phyloP scores from a whole-genome alignment of 495 filamentous ascomycete genomes.

The Penicillium steckii region DNA sequence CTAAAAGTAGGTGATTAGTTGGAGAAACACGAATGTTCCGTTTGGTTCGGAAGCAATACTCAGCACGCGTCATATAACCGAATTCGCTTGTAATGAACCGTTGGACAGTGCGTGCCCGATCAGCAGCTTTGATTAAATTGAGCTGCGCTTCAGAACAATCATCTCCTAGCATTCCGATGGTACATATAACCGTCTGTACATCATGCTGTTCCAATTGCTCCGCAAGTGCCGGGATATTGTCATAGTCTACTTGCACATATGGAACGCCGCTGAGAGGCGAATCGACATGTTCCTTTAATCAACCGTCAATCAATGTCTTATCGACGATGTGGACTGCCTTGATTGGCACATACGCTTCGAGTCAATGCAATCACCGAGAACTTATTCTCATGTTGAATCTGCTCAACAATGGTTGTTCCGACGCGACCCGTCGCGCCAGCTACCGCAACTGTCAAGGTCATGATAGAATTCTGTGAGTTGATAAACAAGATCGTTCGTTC shows the following conservation, averaged over 20 bases:
- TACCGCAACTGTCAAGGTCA: slow-evolving; percentile 11
- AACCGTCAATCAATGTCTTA: background rate
- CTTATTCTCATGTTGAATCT: slow-evolving; percentile 7
- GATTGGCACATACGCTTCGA: slow-evolving; percentile 1
- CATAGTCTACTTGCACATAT: slow-evolving; percentile 13
- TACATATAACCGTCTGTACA: slow-evolving; percentile 11
- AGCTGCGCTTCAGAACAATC: slow-evolving; percentile 7
- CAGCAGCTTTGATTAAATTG: slow-evolving; percentile 9
- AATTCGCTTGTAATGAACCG: slow-evolving; percentile 8
- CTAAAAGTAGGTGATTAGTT: background rate
- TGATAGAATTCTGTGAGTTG: background rate
- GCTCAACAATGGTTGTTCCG: slow-evolving; percentile 9
- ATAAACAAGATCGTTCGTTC: background rate
- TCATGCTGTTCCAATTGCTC: slow-evolving; percentile 2
- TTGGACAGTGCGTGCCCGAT: slow-evolving; percentile 1
- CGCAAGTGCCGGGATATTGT: slow-evolving; percentile 3
- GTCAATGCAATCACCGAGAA: slow-evolving; percentile 6
- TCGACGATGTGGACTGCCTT: background rate
- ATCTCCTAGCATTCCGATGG: slow-evolving; percentile 10
- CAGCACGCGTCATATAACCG: slow-evolving; percentile 6
- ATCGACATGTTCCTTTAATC: slow-evolving; percentile 4
- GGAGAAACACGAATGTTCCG: background rate
- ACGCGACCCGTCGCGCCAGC: slow-evolving; percentile 8
- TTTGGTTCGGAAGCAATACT: background rate
- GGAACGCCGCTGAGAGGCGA: slow-evolving; percentile 5